These are phyloP conservation scores for Zalaria sp. DNA, from an alignment of 2,329 filamentous ascomycete genomes.

Conservation along the genomic window DNA sequence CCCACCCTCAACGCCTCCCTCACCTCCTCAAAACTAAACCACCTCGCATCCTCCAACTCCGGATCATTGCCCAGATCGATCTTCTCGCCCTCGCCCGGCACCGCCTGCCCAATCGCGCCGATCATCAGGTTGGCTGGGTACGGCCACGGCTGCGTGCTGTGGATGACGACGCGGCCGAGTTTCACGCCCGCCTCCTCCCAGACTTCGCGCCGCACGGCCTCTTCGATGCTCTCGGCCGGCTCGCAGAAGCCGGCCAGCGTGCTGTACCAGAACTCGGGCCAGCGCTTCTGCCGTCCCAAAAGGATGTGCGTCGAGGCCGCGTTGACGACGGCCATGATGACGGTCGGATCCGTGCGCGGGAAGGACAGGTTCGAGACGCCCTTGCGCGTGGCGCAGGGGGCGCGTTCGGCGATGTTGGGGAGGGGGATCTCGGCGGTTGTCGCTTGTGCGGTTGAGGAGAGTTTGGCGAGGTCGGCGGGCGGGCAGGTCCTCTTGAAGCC, in stretches of 20 bases:
- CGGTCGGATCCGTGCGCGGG: conserved; percentile 83
- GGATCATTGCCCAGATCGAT: conserved; percentile 79
- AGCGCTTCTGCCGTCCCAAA: conserved; percentile 73
- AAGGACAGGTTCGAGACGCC: conserved; percentile 85
- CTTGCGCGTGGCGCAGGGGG: conserved; percentile 64
- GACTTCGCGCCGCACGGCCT: conserved; percentile 36
- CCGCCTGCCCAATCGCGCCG: conserved; percentile 68
- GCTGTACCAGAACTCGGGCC: conserved; percentile 74
- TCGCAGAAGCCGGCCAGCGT: conserved; percentile 52
- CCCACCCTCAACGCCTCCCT: conserved; percentile 56
- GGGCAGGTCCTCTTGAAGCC: conserved; percentile 74
- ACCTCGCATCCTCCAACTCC: conserved; percentile 78
- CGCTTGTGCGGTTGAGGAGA: conserved; percentile 24
- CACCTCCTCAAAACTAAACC: conserved; percentile 75
- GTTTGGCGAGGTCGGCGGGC: conserved; percentile 44
- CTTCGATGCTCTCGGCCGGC: conserved; percentile 36
- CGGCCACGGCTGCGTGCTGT: conserved; percentile 39
- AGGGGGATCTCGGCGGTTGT: conserved; percentile 15
- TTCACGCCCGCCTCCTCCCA: conserved; percentile 36
- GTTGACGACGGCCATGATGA: conserved; percentile 87
- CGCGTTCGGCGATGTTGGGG: conserved; percentile 33
- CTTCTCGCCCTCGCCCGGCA: conserved; percentile 57
- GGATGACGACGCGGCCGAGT: conserved; percentile 35
- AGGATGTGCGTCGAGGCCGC: conserved; percentile 64
- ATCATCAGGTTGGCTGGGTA: conserved; percentile 41